These are phyloP conservation scores for Panaeolus cyanescens DNA, from an alignment of 768 basidiomycete genomes.

Conservation along the genomic window DNA sequence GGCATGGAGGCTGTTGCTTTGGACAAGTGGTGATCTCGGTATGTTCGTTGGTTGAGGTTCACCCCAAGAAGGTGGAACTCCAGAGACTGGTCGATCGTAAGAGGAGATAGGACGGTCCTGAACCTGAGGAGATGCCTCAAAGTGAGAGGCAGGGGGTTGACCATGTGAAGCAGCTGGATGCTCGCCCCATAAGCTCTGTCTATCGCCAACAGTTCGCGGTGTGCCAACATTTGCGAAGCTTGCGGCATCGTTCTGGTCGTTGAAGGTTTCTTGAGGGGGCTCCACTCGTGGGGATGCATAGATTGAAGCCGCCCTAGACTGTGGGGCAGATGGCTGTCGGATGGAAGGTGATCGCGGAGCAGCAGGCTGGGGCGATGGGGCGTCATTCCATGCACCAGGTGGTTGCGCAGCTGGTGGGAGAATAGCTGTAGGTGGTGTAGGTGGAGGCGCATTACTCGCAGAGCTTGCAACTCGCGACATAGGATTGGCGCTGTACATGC, in stretches of 20 bases:
- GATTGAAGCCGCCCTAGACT: constrained; percentile 12
- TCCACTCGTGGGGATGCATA: constrained; percentile 2
- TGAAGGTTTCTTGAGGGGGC: background rate
- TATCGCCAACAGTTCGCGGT: background rate
- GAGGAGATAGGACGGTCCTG: background rate
- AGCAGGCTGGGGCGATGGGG: constrained; percentile 10
- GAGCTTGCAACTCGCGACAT: constrained; percentile 11
- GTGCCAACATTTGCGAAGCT: background rate
- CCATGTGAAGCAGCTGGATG: background rate
- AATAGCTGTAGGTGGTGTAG: background rate
- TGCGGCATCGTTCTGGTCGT: background rate
- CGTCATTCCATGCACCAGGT: constrained; percentile 9
- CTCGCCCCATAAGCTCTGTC: background rate
- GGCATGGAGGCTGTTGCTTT: constrained; percentile 8
- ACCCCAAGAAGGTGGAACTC: background rate
- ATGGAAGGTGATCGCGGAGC: constrained; percentile 19
- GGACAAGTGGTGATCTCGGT: constrained; percentile 12
- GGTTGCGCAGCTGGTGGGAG: background rate
- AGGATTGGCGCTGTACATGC: constrained; percentile 4
- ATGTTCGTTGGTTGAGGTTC: background rate
- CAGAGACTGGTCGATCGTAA: background rate
- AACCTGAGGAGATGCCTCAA: background rate
- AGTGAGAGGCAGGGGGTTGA: background rate
- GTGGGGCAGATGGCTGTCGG: constrained; percentile 10
- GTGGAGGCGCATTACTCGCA: background rate